Evolutionary conservation across 768 basidiomycete genomes (phyloP), one percentile per base, ranked within the genome.

Genomic region (Boletus coccyginus): DNA sequence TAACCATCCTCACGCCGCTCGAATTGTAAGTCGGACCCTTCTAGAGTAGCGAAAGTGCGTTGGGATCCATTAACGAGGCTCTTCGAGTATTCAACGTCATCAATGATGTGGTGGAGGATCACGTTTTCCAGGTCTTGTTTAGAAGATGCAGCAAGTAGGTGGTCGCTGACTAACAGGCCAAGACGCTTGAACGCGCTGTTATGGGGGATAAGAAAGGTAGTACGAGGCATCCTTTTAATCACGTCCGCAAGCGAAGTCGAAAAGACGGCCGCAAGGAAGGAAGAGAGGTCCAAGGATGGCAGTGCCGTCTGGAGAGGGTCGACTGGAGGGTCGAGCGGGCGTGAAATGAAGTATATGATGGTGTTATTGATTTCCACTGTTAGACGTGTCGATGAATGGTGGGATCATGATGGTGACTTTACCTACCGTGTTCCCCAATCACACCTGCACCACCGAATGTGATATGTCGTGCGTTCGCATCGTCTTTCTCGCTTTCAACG

Each of bases 141-240:
- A 7, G 90, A 86, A 32, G 88, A 81, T 3, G 91, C 75, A 0
- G 89, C 77, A 14, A 98, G 83, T 12, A 99, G 83, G 70, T 98
- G 93, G 16, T 81, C 82, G 73, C 91, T 94, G 59, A 92, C 88
- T 43, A 99, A 81, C 51, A 79, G 65, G 7, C 97, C 97, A 7
- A 98, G 81, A 9, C 86, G 81, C 58, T 85, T 82, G 76, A 97
- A 99, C 0, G 94, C 97, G n/a, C 74, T 69, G 66, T 99, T 99
- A 44, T 82, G 85, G 10, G 97, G 97, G 35, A 97, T 85, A 40
- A 99, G 81, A 55, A 94, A 81, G 3, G 94, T 88, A 1, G 88
- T 87, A 9, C 82, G 83, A 5, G 90, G 87, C 24, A 81, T 81
- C 21, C 66, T 77, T 66, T 83, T 79, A 55, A 93, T 73, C 21